These are phyloP conservation scores for Arachnopeziza araneosa DNA, from an alignment of 2,329 filamentous ascomycete genomes.

Conservation along the genomic window DNA sequence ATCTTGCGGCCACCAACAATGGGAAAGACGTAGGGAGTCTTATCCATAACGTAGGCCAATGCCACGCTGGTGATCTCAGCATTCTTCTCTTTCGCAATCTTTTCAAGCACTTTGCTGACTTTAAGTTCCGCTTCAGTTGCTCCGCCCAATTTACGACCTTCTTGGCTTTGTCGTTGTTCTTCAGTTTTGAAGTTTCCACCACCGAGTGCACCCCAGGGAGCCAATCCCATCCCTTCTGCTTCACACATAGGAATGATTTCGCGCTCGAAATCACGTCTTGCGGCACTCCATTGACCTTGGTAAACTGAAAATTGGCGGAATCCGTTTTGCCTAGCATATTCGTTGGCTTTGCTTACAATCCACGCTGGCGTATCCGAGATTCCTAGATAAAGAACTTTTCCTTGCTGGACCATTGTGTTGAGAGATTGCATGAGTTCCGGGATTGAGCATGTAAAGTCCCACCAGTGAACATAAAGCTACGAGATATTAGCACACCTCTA, in stretches of 20 bases:
- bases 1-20: constrained; percentile 66
- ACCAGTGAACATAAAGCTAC: constrained; percentile 58
- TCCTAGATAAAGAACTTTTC: constrained; percentile 64
- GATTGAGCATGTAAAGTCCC: constrained; percentile 61
- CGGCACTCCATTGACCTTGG: constrained; percentile 59
- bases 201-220: constrained; percentile 50
- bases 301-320: constrained; percentile 65
- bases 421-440: constrained; percentile 64
- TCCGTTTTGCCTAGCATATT: constrained; percentile 66
- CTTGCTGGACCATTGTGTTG: constrained; percentile 51
- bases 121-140: constrained; percentile 45
- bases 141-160: constrained; percentile 26
- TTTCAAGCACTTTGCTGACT: constrained; percentile 51
- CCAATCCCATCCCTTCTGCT: constrained; percentile 51
- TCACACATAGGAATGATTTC: constrained; percentile 57
- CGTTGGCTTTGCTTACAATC: constrained; percentile 60
- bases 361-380: constrained; percentile 66
- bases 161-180: constrained; percentile 41
- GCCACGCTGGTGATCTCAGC: constrained; percentile 57
- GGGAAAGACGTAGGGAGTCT: constrained; percentile 67
- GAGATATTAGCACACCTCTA: neutral
- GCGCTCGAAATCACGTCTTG: constrained; percentile 57
- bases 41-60: constrained; percentile 68
- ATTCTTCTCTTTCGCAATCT: constrained; percentile 52
- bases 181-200: constrained; percentile 44